Percentiles rank a stretch among this genome's conserved stretches.
Conservation (phyloP, 2,329 filamentous ascomycete genomes). For the Neofusicoccum sp. region DNA sequence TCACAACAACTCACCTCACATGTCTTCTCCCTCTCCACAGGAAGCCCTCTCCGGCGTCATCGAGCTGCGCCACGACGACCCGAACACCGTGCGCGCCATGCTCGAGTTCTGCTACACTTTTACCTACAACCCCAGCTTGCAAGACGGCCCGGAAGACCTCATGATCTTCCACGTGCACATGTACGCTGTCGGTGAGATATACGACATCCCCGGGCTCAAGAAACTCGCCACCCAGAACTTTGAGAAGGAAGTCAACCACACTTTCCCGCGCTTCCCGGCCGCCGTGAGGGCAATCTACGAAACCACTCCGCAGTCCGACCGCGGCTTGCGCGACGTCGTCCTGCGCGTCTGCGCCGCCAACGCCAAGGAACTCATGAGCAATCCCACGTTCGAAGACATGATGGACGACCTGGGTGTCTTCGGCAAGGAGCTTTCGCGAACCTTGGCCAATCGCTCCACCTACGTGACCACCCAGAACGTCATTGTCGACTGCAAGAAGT, state of each 20-base stretch:
- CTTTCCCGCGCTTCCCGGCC: conserved; percentile 32
- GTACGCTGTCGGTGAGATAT: conserved; percentile 20
- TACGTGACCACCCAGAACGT: background rate
- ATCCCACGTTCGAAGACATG: conserved; percentile 3
- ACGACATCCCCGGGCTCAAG: conserved; percentile 7
- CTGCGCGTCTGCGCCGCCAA: conserved; percentile 24
- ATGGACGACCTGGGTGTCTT: conserved; percentile 21
- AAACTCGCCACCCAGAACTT: conserved; percentile 7
- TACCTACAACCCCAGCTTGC: background rate
- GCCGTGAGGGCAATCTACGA: conserved; percentile 44
- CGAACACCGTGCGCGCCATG: conserved; percentile 11
- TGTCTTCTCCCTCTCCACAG: conserved; percentile 1
- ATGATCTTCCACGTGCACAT: conserved; percentile 20
- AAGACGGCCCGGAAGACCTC: background rate
- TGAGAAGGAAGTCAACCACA: conserved; percentile 1
- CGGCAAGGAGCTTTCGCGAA: conserved; percentile 7
- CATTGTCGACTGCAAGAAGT: conserved; percentile 7
- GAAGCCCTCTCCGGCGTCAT: conserved; percentile 16
- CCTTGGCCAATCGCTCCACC: background rate
- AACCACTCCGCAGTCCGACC: conserved; percentile 43
- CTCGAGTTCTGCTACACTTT: conserved; percentile 19
- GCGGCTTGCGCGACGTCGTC: conserved; percentile 42
- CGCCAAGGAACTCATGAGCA: background rate
- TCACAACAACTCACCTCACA: conserved; percentile 5
- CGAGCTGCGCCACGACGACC: conserved; percentile 13